Conservation (phyloP, 2,329 filamentous ascomycete genomes). For the Colletotrichum higginsianum region DNA sequence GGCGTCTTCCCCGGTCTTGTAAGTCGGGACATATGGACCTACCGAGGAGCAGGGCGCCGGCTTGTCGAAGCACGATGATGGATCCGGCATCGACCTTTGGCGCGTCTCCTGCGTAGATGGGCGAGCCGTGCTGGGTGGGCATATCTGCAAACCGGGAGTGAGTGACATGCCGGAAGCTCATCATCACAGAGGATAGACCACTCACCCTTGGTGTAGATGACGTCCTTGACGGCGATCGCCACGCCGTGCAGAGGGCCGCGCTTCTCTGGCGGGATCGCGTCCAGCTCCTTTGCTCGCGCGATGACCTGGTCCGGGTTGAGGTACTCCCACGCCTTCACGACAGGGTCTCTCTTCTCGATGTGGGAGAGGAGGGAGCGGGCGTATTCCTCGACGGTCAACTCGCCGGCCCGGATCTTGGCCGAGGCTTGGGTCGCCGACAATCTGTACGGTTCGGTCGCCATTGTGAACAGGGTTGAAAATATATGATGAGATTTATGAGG, state of each 20-base stretch:
- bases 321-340: constrained; percentile 66
- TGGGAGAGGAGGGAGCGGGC: constrained; percentile 62
- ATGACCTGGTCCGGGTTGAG: constrained; percentile 63
- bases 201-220: constrained; percentile 69
- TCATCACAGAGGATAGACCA: not conserved
- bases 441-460: constrained; percentile 34
- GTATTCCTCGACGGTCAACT: constrained; percentile 65
- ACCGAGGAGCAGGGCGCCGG: constrained; percentile 71
- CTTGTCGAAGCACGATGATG: constrained; percentile 65
- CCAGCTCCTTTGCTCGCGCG: constrained; percentile 64
- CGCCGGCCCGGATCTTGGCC: constrained; percentile 54
- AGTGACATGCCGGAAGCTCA: not conserved
- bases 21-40: not conserved
- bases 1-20: no score
- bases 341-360: constrained; percentile 59
- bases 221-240: constrained; percentile 72
- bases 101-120: constrained; percentile 64
- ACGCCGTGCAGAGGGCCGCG: constrained; percentile 71
- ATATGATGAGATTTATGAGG: not conserved
- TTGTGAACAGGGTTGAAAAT: not conserved
- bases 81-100: constrained; percentile 66
- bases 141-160: constrained; percentile 57
- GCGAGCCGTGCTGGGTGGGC: constrained; percentile 70
- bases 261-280: constrained; percentile 61
- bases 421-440: constrained; percentile 60